Conservation (phyloP, 73 alveolate genomes). For the Tetrahymena malaccensis region DNA sequence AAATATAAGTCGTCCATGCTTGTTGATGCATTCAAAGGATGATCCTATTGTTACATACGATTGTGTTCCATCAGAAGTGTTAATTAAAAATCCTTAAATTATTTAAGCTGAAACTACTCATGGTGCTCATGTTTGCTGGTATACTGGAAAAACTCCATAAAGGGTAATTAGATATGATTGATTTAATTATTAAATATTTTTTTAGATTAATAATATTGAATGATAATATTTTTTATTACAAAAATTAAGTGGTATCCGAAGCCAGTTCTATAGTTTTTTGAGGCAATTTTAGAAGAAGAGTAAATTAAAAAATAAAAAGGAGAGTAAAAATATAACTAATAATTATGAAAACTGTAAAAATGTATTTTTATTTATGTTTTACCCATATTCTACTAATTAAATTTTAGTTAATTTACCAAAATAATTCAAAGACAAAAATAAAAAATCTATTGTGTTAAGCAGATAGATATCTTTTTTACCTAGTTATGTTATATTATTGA, state of each 20-base stretch:
- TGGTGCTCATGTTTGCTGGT: slow-evolving; percentile 45
- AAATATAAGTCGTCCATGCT: slow-evolving; percentile 7
- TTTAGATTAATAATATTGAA: too few species aligned
- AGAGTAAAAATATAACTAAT: background rate
- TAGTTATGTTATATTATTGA: too few species aligned
- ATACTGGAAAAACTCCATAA: slow-evolving; percentile 23
- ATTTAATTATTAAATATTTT: background rate
- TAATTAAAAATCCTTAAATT: slow-evolving; percentile 8
- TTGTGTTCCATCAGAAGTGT: slow-evolving; percentile 5
- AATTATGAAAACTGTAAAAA: background rate
- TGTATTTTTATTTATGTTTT: too few species aligned
- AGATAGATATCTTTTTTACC: too few species aligned
- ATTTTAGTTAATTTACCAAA: too few species aligned
- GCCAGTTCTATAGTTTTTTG: background rate
- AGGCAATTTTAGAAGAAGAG: background rate
- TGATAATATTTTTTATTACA: too few species aligned
- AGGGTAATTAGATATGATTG: slow-evolving; percentile 2
- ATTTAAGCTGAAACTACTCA: slow-evolving; percentile 9
- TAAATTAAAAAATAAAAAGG: background rate
- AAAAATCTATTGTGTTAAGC: too few species aligned
- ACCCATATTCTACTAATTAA: too few species aligned
- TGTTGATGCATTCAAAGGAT: slow-evolving; percentile 28
- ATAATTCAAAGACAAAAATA: too few species aligned
- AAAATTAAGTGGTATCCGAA: background rate
- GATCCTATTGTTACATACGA: slow-evolving; percentile 34